Conservation (phyloP, 148 eudicot genomes). For the Rhododendron henanense region DNA sequence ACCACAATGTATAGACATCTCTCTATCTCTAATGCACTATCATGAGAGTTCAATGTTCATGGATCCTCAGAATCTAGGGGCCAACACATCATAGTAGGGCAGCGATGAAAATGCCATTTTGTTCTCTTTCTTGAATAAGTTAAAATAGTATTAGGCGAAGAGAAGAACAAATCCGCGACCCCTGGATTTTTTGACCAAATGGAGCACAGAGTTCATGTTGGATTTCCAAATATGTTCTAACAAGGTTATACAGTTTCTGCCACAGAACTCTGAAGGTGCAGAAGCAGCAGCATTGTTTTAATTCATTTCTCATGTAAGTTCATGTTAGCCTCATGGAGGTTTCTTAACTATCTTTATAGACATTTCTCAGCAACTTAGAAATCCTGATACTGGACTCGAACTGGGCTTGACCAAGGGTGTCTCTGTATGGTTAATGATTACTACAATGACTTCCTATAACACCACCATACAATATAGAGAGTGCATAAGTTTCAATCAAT, state of each 20-base stretch:
- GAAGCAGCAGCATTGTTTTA: neutral
- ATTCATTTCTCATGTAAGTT: neutral
- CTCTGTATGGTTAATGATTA: neutral
- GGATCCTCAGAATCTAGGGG: neutral
- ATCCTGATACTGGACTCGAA: neutral
- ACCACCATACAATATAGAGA: neutral
- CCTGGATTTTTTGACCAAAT: neutral
- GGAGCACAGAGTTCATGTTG: neutral
- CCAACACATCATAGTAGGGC: neutral
- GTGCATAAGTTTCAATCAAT: neutral
- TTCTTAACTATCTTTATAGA: neutral
- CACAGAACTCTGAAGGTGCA: neutral
- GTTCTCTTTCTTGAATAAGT: neutral
- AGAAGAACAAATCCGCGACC: neutral
- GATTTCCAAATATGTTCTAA: neutral
- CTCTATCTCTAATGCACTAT: neutral
- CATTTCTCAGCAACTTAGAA: neutral
- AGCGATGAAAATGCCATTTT: neutral
- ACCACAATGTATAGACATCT: neutral
- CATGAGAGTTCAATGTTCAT: slow-evolving; percentile 2
- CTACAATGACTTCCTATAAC: neutral
- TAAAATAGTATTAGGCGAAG: neutral
- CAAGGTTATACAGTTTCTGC: neutral
- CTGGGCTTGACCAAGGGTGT: neutral
- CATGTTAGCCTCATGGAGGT: neutral